Conservation (phyloP, 2,329 filamentous ascomycete genomes). For the Pleochaeta shiraiana region DNA sequence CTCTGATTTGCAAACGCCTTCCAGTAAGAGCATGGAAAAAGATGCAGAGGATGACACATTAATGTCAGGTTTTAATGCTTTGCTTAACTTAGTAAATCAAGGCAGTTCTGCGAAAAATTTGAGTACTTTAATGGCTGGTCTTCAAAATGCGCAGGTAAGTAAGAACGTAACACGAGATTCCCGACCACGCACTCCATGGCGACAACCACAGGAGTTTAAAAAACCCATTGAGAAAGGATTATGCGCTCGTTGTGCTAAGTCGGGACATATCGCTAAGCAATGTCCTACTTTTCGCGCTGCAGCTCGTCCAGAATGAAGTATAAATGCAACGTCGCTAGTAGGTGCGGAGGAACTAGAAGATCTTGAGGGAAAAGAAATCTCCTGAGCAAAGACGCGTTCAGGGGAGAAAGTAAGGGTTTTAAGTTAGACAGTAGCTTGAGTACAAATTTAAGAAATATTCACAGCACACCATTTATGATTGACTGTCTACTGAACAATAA, state of each 20-base stretch:
- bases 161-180: background rate
- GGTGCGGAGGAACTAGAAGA: background rate
- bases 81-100: no score
- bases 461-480: background rate
- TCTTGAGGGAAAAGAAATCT: background rate
- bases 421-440: background rate
- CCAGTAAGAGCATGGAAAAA: no score
- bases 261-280: background rate
- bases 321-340: background rate
- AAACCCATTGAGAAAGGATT: background rate
- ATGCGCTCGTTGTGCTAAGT: background rate
- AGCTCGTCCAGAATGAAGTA: background rate
- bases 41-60: no score
- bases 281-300: background rate
- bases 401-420: background rate
- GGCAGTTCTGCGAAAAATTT: no score
- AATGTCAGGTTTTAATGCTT: no score
- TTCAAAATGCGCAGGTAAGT: no score
- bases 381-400: conserved; percentile 3
- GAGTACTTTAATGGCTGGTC: no score
- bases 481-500: conserved; percentile 2
- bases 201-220: background rate
- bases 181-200: background rate
- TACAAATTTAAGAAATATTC: background rate
- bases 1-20: no score